Evolutionary conservation across 116 monocot species (phyloP).

Genomic region (Posidonia oceanica): DNA sequence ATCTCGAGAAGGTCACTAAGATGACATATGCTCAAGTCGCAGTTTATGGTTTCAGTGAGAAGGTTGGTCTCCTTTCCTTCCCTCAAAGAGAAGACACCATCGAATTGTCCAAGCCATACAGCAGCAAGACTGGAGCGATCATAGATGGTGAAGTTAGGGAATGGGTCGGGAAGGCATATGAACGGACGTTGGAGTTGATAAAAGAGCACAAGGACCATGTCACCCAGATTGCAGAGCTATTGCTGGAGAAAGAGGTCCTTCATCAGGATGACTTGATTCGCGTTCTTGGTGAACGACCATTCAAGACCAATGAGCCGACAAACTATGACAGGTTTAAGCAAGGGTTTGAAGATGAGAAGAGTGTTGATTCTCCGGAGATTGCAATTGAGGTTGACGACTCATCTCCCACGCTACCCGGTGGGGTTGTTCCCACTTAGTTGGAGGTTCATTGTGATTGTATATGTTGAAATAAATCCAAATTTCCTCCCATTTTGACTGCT

Average conservation of each 20-base stretch:
- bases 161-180: constrained; percentile 71
- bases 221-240: constrained; percentile 66
- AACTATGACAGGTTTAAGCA: constrained; percentile 72
- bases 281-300: constrained; percentile 83
- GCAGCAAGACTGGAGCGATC: constrained; percentile 82
- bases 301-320: constrained; percentile 46
- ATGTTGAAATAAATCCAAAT: background rate
- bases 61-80: constrained; percentile 94
- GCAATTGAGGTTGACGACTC: constrained; percentile 9
- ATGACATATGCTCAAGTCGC: constrained; percentile 99
- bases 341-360: constrained; percentile 43
- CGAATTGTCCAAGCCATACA: constrained; percentile 85
- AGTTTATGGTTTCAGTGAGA: constrained; percentile 93
- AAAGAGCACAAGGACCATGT: constrained; percentile 70
- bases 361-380: background rate
- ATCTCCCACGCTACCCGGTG: constrained; percentile 29
- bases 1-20: constrained; percentile 92
- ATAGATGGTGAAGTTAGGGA: constrained; percentile 89
- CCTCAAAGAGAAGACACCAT: constrained; percentile 64
- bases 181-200: constrained; percentile 47
- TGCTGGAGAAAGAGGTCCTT: constrained; percentile 91
- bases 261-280: constrained; percentile 81
- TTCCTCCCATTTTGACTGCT: background rate
- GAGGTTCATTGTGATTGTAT: background rate
- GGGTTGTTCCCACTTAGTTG: constrained; percentile 45